phyloP scores from a whole-genome alignment of 2,329 filamentous ascomycete species.

The Stagonosporopsis tanaceti region DNA sequence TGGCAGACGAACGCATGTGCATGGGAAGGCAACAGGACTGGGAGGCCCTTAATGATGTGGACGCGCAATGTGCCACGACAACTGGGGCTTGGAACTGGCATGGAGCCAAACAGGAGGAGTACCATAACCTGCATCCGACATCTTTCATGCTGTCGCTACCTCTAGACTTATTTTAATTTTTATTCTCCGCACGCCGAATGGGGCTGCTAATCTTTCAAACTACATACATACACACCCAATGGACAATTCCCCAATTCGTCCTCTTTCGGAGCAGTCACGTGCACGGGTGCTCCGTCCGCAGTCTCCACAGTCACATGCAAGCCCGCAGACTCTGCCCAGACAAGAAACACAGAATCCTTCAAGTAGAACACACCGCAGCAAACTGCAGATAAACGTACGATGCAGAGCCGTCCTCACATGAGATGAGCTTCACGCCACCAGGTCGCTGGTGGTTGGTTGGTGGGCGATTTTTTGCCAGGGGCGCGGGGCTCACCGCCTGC shows the following conservation, averaged over 20 bases:
- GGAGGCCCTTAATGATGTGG: constrained; percentile 4
- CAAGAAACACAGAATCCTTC: background rate
- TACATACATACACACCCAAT: too few species aligned
- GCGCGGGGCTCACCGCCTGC: constrained; percentile 19
- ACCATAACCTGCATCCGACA: background rate
- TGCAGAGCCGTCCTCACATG: constrained; percentile 17
- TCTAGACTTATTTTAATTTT: constrained; percentile 6
- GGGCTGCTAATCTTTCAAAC: background rate
- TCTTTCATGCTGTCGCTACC: constrained; percentile 13
- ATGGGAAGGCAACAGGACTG: constrained; percentile 1
- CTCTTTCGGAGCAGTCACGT: background rate
- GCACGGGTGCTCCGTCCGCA: background rate
- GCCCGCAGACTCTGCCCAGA: background rate
- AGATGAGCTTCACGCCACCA: constrained; percentile 45
- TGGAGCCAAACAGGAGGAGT: background rate
- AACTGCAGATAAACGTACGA: constrained; percentile 29
- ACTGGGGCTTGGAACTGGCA: background rate
- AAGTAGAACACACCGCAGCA: background rate
- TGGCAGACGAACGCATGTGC: background rate
- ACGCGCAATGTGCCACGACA: constrained; percentile 7
- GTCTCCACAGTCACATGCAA: background rate
- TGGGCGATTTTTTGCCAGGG: background rate
- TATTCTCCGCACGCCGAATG: constrained; percentile 2
- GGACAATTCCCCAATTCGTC: too few species aligned
- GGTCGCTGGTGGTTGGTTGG: background rate